Conservation (phyloP, 768 basidiomycete genomes). For the Cytidiella melzeri region DNA sequence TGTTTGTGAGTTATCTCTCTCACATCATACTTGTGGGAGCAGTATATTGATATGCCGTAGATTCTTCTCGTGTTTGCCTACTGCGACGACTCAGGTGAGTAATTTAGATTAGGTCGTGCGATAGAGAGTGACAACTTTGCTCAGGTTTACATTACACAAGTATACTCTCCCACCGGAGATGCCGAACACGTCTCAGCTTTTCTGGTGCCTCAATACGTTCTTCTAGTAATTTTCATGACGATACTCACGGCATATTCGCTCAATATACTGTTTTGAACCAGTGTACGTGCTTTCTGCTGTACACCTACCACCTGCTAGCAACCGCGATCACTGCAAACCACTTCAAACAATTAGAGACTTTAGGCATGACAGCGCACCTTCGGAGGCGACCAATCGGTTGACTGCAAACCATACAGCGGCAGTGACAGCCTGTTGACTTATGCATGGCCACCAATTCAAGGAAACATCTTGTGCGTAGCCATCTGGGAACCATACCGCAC, state of each 20-base stretch:
- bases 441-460: too few species aligned
- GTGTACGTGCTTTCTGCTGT: too few species aligned
- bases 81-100: constrained; percentile 22
- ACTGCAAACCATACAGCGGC: too few species aligned
- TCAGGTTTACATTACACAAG: constrained; percentile 20
- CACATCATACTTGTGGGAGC: not conserved
- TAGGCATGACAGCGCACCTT: too few species aligned
- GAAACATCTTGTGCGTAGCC: too few species aligned
- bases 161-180: constrained; percentile 17
- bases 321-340: too few species aligned
- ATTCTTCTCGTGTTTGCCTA: constrained; percentile 24
- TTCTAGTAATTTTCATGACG: constrained; percentile 35
- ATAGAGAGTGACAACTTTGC: too few species aligned
- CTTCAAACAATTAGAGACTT: too few species aligned
- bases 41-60: constrained; percentile 6
- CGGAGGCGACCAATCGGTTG: too few species aligned
- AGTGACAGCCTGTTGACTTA: too few species aligned
- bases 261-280: constrained; percentile 27
- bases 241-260: constrained; percentile 32
- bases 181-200: constrained; percentile 16
- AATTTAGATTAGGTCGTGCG: not conserved
- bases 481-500: too few species aligned
- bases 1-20: constrained; percentile 19
- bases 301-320: too few species aligned
- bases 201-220: constrained; percentile 27